Evolutionary conservation across 352 stramenopile species (phyloP).

Genomic region (Globisporangium camurandrum): DNA sequence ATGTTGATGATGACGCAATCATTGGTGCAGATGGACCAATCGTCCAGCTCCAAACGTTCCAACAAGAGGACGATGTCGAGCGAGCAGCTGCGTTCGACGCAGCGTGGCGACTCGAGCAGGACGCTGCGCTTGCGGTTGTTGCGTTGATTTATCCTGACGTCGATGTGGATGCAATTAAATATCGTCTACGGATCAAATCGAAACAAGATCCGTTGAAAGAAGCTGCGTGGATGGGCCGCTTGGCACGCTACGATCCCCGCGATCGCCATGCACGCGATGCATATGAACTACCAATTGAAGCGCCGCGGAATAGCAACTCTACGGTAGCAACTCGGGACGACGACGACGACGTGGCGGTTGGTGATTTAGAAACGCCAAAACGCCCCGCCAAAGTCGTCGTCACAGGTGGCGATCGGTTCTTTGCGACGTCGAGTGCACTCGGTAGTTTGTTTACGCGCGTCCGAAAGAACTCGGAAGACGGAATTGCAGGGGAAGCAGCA

Average conservation of each 20-base stretch:
- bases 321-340: constrained; percentile 16
- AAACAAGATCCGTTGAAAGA: constrained; percentile 63
- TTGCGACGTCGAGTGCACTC: constrained; percentile 44
- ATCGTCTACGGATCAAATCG: constrained; percentile 29
- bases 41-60: constrained; percentile 39
- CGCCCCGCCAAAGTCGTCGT: constrained; percentile 41
- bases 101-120: constrained; percentile 45
- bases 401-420: constrained; percentile 65
- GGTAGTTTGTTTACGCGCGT: constrained; percentile 70
- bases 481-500: constrained; percentile 60
- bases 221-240: constrained; percentile 70
- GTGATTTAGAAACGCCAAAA: constrained; percentile 2
- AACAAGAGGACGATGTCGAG: constrained; percentile 28
- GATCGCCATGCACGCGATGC: constrained; percentile 25
- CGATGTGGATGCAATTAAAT: constrained; percentile 55
- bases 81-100: constrained; percentile 24
- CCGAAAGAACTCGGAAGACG: constrained; percentile 79
- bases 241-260: constrained; percentile 64
- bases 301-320: constrained; percentile 2
- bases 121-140: constrained; percentile 42
- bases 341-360: constrained; percentile 9
- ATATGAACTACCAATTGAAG: constrained; percentile 42
- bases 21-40: constrained; percentile 13
- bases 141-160: constrained; percentile 58
- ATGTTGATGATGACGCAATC: constrained; percentile 19